phyloP scores from a whole-genome alignment of 306 rosid genomes.

The Oemleria cerasiformis region DNA sequence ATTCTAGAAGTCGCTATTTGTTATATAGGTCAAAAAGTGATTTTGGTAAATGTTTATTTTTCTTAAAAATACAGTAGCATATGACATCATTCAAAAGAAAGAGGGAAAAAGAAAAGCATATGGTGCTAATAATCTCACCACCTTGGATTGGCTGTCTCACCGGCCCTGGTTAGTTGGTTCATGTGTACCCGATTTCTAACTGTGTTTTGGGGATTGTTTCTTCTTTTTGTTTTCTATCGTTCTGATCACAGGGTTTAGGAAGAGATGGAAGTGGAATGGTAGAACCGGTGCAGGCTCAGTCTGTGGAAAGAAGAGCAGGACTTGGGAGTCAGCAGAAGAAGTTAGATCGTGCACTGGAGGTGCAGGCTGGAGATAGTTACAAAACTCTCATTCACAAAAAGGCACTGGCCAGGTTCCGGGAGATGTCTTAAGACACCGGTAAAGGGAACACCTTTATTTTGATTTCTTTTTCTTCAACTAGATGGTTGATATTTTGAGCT shows the following conservation, averaged over 20 bases:
- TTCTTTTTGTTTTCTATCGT: conserved; percentile 29
- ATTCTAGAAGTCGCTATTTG: not conserved
- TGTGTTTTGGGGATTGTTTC: conserved; percentile 29
- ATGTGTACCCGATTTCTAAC: conserved; percentile 31
- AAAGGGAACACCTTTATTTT: not conserved
- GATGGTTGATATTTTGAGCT: not conserved
- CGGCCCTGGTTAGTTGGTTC: not conserved
- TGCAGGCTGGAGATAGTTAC: conserved; percentile 91
- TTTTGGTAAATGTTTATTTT: not conserved
- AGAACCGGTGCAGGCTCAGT: conserved; percentile 92
- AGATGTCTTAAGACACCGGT: conserved; percentile 48
- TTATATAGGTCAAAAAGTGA: not conserved
- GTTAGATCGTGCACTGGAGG: conserved; percentile 79
- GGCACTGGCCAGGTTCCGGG: conserved; percentile 91
- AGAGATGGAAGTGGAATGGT: conserved; percentile 95
- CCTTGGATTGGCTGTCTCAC: not conserved
- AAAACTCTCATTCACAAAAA: conserved; percentile 88
- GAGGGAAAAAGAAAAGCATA: no score
- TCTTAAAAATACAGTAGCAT: not conserved
- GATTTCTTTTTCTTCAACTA: not conserved
- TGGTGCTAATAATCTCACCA: not conserved
- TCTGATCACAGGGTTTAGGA: conserved; percentile 78
- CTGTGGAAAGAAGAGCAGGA: conserved; percentile 80
- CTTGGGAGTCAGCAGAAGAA: conserved; percentile 95
- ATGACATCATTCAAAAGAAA: no score